phyloP scores from a whole-genome alignment of 305 asterid species.

The Fraxinus nigra region DNA sequence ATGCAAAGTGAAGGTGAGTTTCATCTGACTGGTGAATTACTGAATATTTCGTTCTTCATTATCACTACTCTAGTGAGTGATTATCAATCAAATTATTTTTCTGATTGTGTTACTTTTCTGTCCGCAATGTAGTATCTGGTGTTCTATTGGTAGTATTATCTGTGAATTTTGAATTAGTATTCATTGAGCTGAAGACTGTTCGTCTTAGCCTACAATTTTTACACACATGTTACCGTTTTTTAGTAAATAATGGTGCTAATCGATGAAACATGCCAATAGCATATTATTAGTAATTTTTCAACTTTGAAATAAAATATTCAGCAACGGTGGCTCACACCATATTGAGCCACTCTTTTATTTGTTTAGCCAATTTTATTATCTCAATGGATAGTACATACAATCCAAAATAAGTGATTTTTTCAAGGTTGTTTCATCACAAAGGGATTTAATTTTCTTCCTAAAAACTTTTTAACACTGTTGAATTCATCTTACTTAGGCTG shows the following conservation, averaged over 20 bases:
- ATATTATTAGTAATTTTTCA: neutral
- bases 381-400: neutral
- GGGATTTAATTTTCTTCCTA: neutral
- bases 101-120: neutral
- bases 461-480: neutral
- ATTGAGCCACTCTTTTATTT: neutral
- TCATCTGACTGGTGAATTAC: neutral
- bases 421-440: neutral
- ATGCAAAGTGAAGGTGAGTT: neutral
- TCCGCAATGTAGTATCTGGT: neutral
- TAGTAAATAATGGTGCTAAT: neutral
- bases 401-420: neutral
- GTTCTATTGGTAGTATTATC: neutral
- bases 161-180: neutral
- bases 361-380: neutral
- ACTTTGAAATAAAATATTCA: neutral
- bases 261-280: neutral
- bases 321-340: neutral
- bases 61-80: neutral
- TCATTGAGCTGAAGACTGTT: neutral
- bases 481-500: neutral
- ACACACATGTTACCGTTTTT: neutral
- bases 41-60: neutral
- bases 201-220: neutral
- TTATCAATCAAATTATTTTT: neutral